A percentile compares a stretch with the other conserved stretches of the same genome.
These are phyloP conservation scores for Circinella umbellata DNA, from an alignment of 371 early-diverging fungal genomes.

Conservation along the genomic window DNA sequence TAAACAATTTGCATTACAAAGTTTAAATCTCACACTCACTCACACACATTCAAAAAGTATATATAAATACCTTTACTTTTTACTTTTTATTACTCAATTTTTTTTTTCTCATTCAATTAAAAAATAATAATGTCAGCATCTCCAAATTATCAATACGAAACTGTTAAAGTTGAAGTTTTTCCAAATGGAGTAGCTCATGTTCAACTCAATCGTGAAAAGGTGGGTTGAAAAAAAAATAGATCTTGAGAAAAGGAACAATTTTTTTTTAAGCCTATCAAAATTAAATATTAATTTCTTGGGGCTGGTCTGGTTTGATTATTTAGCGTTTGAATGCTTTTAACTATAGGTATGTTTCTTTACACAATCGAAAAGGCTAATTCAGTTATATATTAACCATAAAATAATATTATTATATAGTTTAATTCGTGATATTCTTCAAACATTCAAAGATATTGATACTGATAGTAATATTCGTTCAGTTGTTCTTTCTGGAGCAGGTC, in stretches of 20 bases:
- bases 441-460: constrained; percentile 56
- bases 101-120: not conserved
- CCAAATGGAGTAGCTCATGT: constrained; percentile 78
- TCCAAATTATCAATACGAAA: constrained; percentile 58
- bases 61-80: not conserved
- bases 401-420: not conserved
- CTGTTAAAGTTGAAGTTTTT: constrained; percentile 60
- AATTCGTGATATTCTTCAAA: constrained; percentile 32
- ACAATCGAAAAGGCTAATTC: too few species aligned
- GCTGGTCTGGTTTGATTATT: not conserved
- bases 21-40: not conserved
- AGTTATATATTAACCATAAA: too few species aligned
- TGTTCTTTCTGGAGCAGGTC: constrained; percentile 75
- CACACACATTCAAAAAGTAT: not conserved
- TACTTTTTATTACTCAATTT: too few species aligned
- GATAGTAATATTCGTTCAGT: constrained; percentile 73
- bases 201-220: constrained; percentile 78
- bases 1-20: constrained; percentile 2
- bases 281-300: too few species aligned
- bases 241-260: too few species aligned
- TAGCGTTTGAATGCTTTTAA: constrained; percentile 81
- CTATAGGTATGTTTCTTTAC: constrained; percentile 36
- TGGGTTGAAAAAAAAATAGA: not conserved
- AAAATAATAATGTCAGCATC: constrained; percentile 3
- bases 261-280: too few species aligned